Evolutionary conservation across 139 green algal species (phyloP), one percentile per base, ranked within the genome.

Genomic region (Astrephomene gubernaculifera): DNA sequence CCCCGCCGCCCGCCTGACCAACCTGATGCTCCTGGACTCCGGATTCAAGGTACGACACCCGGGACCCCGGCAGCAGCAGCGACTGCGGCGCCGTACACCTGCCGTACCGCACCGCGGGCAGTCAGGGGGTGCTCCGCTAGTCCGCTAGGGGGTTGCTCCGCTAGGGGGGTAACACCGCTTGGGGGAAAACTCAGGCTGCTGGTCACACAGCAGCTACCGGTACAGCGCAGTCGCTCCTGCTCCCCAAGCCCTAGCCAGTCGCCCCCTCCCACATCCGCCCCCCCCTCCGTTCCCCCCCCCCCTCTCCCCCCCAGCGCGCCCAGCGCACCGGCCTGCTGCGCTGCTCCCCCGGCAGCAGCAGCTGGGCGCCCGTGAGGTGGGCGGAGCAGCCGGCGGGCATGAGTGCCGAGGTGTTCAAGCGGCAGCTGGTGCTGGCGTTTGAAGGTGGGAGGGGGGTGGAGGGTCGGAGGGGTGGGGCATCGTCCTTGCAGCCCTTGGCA

Each of bases 341-440:
- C 41, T 85, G 64, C 45, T 17, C 22, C 4, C 63, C 76, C 17
- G 54, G 44, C 44, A 64, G 67, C 22, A 31, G 14, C 22, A 44
- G 41, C 25, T 87, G 69, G 69, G 67, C 60, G 6, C 68, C 69
- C 10, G 81, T 86, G 24, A 52, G 36, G 12, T 90, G 86, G 86
- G 22, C 49, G 2, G 9, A 22, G 33, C 60, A 63, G 31, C 76
- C 76, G 10, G 3, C 24, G 36, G 82, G 31, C 29, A 86, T 91
- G 79, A 24, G n/a, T 35, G 29, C 54, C 43, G 33, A 72, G 1
- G 39, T 83, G 25, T 91, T 91, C 61, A n/a, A 79, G 1, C 36
- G 85, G 63, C 83, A 91, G 71, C 79, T 91, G 82, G 39, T 41
- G 22, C 76, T 91, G 24, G 84, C 87, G 39, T 81, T 73, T 8